These are phyloP conservation scores for Pseudozyma hubeiensis DNA, from an alignment of 1,284 basidiomycete species.

Conservation along the genomic window DNA sequence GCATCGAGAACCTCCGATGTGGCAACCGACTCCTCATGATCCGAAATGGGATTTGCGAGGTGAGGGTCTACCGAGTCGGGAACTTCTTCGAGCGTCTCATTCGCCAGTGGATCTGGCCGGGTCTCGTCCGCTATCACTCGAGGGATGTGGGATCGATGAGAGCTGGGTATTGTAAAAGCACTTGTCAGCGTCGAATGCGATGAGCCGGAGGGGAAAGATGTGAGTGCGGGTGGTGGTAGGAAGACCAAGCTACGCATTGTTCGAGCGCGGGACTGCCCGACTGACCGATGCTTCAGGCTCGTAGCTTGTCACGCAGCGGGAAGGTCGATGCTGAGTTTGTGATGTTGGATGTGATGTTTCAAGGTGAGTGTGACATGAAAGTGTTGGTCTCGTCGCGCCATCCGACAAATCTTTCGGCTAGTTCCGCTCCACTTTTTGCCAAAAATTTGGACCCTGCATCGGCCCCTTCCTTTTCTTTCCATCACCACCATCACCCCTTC, in stretches of 20 bases:
- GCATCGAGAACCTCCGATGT: conserved; percentile 12
- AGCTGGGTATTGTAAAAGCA: not conserved
- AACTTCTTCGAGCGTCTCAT: not conserved
- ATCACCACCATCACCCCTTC: not conserved
- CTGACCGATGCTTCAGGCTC: too few species aligned
- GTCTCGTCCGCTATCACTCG: conserved; percentile 9
- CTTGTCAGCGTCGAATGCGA: not conserved
- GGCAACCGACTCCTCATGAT: conserved; percentile 10
- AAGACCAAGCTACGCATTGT: conserved; percentile 19
- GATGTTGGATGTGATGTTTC: not conserved
- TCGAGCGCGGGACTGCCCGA: too few species aligned
- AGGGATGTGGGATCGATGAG: not conserved
- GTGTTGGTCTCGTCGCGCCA: conserved; percentile 3
- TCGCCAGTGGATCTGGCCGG: not conserved
- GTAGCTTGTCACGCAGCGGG: too few species aligned
- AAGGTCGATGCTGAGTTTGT: too few species aligned
- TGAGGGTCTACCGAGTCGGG: conserved; percentile 26
- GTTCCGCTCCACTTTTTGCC: conserved; percentile 6
- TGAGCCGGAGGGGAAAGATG: not conserved
- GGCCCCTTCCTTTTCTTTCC: not conserved
- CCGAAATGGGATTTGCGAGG: not conserved
- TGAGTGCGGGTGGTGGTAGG: conserved; percentile 15
- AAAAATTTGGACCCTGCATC: conserved; percentile 2
- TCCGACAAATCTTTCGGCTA: too few species aligned
- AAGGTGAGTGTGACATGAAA: not conserved